phyloP scores from a whole-genome alignment of 805 yeast species.

The Kazachstania kunashirensis region DNA sequence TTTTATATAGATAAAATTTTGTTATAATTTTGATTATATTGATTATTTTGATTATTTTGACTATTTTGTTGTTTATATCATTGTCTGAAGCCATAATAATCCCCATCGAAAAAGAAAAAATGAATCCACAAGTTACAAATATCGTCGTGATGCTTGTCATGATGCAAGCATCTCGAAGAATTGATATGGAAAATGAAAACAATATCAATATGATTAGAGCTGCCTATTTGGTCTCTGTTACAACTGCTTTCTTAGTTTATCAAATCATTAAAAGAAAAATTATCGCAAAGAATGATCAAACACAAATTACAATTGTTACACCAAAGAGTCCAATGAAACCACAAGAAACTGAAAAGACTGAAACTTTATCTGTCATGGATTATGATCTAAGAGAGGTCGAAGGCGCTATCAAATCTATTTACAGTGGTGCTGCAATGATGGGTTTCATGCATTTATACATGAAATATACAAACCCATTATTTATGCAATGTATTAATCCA shows the following conservation, averaged over 20 bases:
- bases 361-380: slow-evolving; percentile 87
- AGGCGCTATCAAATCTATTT: slow-evolving; percentile 67
- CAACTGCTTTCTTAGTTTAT: slow-evolving; percentile 56
- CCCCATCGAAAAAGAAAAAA: too few relatives aligned
- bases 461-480: slow-evolving; percentile 94
- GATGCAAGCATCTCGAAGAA: slow-evolving; percentile 89
- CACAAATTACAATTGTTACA: slow-evolving; percentile 81
- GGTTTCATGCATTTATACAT: slow-evolving; percentile 95
- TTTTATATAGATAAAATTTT: too few relatives aligned
- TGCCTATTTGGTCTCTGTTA: slow-evolving; percentile 58
- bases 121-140: slow-evolving; percentile 87
- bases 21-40: too few relatives aligned
- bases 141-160: slow-evolving; percentile 84
- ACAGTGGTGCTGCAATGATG: slow-evolving; percentile 92
- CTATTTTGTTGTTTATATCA: too few relatives aligned
- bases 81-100: too few relatives aligned
- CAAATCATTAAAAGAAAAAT: slow-evolving; percentile 52
- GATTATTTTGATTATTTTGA: too few relatives aligned
- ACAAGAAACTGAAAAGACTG: slow-evolving; percentile 78
- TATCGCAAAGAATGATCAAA: slow-evolving; percentile 71
- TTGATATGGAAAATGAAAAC: slow-evolving; percentile 79
- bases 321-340: slow-evolving; percentile 64
- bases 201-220: slow-evolving; percentile 67
- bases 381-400: slow-evolving; percentile 86
- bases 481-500: slow-evolving; percentile 88